Base-by-base conservation (phyloP, 768 basidiomycete genomes). In the Tylopilus felleus region DNA sequence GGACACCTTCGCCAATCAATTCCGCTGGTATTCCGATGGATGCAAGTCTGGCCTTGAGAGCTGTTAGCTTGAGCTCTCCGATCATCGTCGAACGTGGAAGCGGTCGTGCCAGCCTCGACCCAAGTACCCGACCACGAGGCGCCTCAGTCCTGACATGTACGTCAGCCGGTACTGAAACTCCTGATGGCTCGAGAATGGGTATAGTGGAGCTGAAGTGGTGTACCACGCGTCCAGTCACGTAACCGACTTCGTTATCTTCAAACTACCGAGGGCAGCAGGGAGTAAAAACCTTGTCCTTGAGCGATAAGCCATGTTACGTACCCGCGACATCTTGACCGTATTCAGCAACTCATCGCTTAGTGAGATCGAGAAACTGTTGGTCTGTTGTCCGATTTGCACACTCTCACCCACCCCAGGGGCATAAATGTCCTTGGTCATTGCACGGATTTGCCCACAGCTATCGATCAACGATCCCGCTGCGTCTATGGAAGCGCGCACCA, bases 231-330 rank as follows among this genome's bases (percentile, higher is more conserved):
- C 97, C 97, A 21, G 85, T 84, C 41, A 99, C 85, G 69, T 86
- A 95, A 17, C 91, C 93, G 42, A 99, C 89, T 71, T 98, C 94
- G 63, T 94, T 98, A 68, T 98, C 96, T 65, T 98, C 97, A 66
- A 97, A 98, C 94, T 98, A 35, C 21, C 57, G 33, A 51, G 22
- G 43, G 12, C 43, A 29, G 43, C 28, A 28, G 14, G 43, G 33
- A 62, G 41, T 10, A 57, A 43, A 44, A 44, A 56, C 35, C 16
- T 16, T 40, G 25, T 25, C 27, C 23, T 17, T 16, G 9, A 22
- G 46, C 29, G 35, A 29, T 2, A 31, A 38, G 33, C 7, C 25
- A 25, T 17, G 39, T 57, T 43, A 76, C 90, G 50, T 70, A 96
- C 94, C 69, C 87, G 80, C 12, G 96, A 95, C 84, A 94, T 86